Conservation (phyloP, 352 stramenopile species). For the Phytophthora pluvialis region DNA sequence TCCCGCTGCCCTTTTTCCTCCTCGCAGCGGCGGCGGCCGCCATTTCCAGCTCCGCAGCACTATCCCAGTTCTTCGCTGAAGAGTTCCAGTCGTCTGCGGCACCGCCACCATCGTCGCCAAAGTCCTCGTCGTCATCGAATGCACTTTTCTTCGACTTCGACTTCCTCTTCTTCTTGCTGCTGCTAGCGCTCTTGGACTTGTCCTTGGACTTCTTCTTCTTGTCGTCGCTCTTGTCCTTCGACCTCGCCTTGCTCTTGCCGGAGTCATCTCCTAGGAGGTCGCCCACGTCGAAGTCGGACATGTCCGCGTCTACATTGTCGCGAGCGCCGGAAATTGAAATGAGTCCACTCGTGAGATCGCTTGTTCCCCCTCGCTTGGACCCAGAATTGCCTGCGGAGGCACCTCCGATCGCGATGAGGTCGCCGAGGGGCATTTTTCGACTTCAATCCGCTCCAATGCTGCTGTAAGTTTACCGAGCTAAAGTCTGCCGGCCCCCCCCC, state of each 20-base stretch:
- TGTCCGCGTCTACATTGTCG: conserved; percentile 51
- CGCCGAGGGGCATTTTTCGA: conserved; percentile 46
- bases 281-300: conserved; percentile 63
- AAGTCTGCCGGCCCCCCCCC: neutral
- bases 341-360: conserved; percentile 62
- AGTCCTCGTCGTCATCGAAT: conserved; percentile 41
- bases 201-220: conserved; percentile 44
- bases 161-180: conserved; percentile 56
- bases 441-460: neutral
- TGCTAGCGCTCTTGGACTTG: conserved; percentile 38
- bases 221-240: conserved; percentile 39
- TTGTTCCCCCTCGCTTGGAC: conserved; percentile 20
- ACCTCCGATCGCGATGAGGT: conserved; percentile 59
- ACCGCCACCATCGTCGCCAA: conserved; percentile 15
- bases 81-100: conserved; percentile 15
- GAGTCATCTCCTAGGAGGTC: conserved; percentile 57
- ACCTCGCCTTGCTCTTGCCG: conserved; percentile 31
- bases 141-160: conserved; percentile 50
- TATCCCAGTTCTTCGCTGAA: conserved; percentile 35
- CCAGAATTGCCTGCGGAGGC: conserved; percentile 16
- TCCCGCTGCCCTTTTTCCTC: conserved; percentile 50
- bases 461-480: neutral
- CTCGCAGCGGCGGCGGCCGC: conserved; percentile 28
- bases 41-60: conserved; percentile 34
- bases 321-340: conserved; percentile 53